Base-by-base conservation (phyloP, 306 rosid genomes). In the Glycine tomentella region DNA sequence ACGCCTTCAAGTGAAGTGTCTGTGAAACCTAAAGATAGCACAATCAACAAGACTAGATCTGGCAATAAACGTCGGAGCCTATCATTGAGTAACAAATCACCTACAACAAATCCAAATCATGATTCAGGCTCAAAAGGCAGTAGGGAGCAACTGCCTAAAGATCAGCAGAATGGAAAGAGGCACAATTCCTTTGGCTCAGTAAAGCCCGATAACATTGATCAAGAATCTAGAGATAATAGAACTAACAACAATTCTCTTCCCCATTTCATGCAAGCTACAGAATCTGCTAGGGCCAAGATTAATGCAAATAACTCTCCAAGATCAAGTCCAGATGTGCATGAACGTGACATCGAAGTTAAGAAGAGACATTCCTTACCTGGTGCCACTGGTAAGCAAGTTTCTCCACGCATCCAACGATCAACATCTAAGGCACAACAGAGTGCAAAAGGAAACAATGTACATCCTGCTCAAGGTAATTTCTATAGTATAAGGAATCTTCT, bases 1-100 rank as follows among this genome's bases (percentile, higher is more conserved):
- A 95, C 99, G 16, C 97, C 99, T 69, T 92, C 91, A 11, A 95
- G 99, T 87, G 97, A 88, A 91, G 83, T 93, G 72, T 96, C 99
- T 4, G 80, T 80, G 66, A 92, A 92, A 64, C 76, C 87, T 13
- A 86, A 80, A 63, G 83, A 68, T 66, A 81, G 66, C 42, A 91
- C 87, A 84, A 76, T 33, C 17, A 87, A 82, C 70, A 93, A 90
- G 88, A 82, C 70, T 36, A 91, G 89, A 80, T 87, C 93, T 36
- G 75, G 72, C 57, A 86, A 36, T 42, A 93, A 81, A 82, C 93
- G 87, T 2, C 76, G 72, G 69, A 81, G 81, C 17, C 79, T 36
- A 20, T 74, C 94, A 42, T 86, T 83, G 2, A 87, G 81, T 69
- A 93, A 87, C 84, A 89, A 84, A 56, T 88, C 98, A 7, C 99